Evolutionary conservation across 257 asterid genomes (phyloP).

Genomic region (Jacaranda mimosifolia): DNA sequence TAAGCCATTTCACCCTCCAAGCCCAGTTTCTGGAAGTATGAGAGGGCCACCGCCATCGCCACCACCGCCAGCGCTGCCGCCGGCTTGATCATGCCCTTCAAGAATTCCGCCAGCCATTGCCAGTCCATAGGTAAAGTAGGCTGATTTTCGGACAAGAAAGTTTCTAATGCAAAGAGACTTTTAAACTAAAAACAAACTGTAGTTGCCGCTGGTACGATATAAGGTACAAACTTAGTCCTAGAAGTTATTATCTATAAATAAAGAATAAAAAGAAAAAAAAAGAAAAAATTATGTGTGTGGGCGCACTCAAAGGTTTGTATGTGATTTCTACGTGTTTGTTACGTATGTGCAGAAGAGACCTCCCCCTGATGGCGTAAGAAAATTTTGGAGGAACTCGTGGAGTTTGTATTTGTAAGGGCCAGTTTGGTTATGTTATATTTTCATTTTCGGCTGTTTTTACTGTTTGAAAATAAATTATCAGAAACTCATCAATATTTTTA

Average conservation of each 20-base stretch:
- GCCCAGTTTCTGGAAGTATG: slow-evolving; percentile 74
- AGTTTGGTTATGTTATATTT: not conserved
- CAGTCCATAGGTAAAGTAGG: slow-evolving; percentile 52
- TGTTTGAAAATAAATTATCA: too few relatives aligned
- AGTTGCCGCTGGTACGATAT: not conserved
- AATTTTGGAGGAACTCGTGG: slow-evolving; percentile 39
- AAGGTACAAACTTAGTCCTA: not conserved
- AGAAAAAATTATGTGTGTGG: too few relatives aligned
- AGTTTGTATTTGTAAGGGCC: slow-evolving; percentile 38
- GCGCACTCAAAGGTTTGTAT: too few relatives aligned
- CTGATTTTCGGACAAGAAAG: not conserved
- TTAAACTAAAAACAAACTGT: not conserved
- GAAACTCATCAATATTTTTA: too few relatives aligned
- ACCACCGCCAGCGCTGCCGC: slow-evolving; percentile 86
- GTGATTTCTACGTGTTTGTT: not conserved
- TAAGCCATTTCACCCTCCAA: slow-evolving; percentile 81
- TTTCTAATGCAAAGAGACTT: not conserved
- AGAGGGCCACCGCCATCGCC: slow-evolving; percentile 68
- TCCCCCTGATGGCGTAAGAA: slow-evolving; percentile 55
- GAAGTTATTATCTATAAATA: too few relatives aligned
- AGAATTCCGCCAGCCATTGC: slow-evolving; percentile 70
- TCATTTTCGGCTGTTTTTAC: too few relatives aligned
- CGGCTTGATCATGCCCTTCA: slow-evolving; percentile 88
- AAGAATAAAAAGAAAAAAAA: too few relatives aligned
- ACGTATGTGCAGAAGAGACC: slow-evolving; percentile 50